A percentile compares a stretch with the other conserved stretches of the same genome.
phyloP scores from a whole-genome alignment of 2,329 filamentous ascomycete genomes.

The Stachybotrys chartarum region DNA sequence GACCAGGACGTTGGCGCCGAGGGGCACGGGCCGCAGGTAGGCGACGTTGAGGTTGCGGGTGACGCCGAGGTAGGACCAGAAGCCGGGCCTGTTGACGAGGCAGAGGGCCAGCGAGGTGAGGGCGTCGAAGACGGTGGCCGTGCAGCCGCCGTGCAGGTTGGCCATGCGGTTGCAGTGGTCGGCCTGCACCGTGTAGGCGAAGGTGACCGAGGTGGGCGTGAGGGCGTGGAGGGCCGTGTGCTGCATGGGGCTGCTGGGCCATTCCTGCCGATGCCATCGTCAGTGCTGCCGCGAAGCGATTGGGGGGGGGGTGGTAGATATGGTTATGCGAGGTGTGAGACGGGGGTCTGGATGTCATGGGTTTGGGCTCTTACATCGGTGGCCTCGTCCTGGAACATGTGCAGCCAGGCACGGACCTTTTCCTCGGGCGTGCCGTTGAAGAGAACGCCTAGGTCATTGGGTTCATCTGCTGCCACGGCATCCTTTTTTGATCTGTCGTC shows the following conservation, averaged over 20 bases:
- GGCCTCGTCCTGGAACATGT: slow-evolving; percentile 11
- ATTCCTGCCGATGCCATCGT: slow-evolving; percentile 29
- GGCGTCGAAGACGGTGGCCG: slow-evolving; percentile 61
- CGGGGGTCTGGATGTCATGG: too few relatives aligned
- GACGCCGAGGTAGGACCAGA: slow-evolving; percentile 57
- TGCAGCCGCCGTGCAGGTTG: slow-evolving; percentile 56
- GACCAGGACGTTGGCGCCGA: slow-evolving; percentile 42
- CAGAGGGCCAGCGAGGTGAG: slow-evolving; percentile 53
- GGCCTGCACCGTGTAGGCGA: slow-evolving; percentile 41
- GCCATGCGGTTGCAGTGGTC: slow-evolving; percentile 45
- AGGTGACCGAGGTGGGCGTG: slow-evolving; percentile 25
- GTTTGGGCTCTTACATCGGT: background rate
- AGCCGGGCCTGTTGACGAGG: slow-evolving; percentile 49
- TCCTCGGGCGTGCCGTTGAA: slow-evolving; percentile 22
- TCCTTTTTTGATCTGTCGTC: background rate
- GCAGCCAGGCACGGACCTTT: slow-evolving; percentile 23
- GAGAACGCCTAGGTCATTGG: slow-evolving; percentile 9
- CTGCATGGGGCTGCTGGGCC: slow-evolving; percentile 34
- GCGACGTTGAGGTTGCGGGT: slow-evolving; percentile 59
- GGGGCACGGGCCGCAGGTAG: slow-evolving; percentile 56
- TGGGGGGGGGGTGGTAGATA: background rate
- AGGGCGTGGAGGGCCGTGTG: slow-evolving; percentile 30
- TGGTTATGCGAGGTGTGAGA: background rate
- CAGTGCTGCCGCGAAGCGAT: background rate
- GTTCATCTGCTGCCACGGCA: slow-evolving; percentile 5